Evolutionary conservation across 495 filamentous ascomycete species (phyloP).

Genomic region (Oidiodendron maius): DNA sequence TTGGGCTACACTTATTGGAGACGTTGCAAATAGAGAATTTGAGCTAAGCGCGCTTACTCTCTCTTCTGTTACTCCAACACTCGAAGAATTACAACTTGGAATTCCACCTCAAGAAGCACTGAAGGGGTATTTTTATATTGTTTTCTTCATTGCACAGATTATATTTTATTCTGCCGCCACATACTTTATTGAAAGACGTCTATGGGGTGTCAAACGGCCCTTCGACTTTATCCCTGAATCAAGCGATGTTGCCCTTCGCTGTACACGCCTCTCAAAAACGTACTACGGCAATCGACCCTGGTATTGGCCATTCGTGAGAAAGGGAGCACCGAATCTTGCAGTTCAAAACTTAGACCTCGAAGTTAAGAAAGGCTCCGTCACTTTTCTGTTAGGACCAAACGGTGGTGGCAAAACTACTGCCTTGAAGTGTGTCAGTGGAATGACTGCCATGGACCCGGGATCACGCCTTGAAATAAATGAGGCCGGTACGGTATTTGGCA

Average conservation of each 20-base stretch:
- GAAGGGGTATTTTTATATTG: conserved; percentile 16
- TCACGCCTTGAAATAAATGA: conserved; percentile 47
- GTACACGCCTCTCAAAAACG: conserved; percentile 17
- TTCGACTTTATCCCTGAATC: conserved; percentile 12
- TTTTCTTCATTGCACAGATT: conserved; percentile 19
- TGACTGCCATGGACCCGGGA: conserved; percentile 68
- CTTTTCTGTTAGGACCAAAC: conserved; percentile 75
- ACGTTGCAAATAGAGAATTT: conserved; percentile 15
- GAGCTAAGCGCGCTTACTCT: conserved; percentile 7
- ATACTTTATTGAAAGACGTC: conserved; percentile 11
- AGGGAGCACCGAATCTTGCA: conserved; percentile 33
- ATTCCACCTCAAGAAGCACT: conserved; percentile 5
- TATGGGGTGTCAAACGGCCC: conserved; percentile 17
- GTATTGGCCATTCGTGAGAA: conserved; percentile 21
- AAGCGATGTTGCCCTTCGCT: conserved; percentile 19
- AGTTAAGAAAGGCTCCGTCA: conserved; percentile 69
- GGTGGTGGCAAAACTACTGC: conserved; percentile 84
- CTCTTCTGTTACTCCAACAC: not conserved
- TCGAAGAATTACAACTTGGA: not conserved
- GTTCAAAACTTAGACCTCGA: conserved; percentile 77
- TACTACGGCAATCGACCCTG: conserved; percentile 16
- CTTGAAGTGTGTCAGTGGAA: conserved; percentile 37
- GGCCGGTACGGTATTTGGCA: conserved; percentile 66
- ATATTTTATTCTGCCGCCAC: conserved; percentile 10
- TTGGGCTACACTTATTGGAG: conserved; percentile 14